Conservation (phyloP, 306 rosid genomes). For the Acmispon strigosus region DNA sequence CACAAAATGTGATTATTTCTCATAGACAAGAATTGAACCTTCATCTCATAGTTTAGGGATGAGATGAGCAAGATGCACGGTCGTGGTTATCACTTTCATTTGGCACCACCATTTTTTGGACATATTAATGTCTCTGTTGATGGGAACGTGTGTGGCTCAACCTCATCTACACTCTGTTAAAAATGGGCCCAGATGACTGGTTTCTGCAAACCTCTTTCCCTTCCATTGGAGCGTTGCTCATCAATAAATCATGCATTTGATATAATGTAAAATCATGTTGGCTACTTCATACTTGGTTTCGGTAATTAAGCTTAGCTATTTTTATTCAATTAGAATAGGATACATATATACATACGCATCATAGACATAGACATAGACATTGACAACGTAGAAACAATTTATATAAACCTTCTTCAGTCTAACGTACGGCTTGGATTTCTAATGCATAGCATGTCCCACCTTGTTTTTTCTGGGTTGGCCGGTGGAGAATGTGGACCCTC, state of each 20-base stretch:
- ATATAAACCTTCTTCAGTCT: neutral
- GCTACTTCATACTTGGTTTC: neutral
- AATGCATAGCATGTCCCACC: neutral
- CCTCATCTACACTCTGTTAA: neutral
- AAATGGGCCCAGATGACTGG: slow-evolving; percentile 8
- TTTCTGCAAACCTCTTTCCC: slow-evolving; percentile 20
- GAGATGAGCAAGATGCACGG: too few species aligned
- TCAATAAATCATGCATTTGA: neutral
- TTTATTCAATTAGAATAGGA: neutral
- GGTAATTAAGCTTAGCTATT: neutral
- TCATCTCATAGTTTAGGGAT: too few species aligned
- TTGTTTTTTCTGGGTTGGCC: slow-evolving; percentile 3
- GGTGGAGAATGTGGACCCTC: slow-evolving; percentile 6
- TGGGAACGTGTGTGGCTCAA: slow-evolving; percentile 26
- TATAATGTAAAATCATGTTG: neutral
- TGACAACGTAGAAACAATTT: neutral
- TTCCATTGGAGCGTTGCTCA: neutral
- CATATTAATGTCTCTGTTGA: neutral
- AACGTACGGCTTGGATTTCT: neutral
- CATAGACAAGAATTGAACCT: too few species aligned
- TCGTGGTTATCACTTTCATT: neutral
- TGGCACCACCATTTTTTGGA: neutral
- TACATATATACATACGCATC: neutral
- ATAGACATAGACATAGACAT: neutral
- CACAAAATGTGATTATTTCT: too few species aligned